These are phyloP conservation scores for Diaporthe sp. DNA, from an alignment of 2,329 filamentous ascomycete genomes.

Conservation along the genomic window DNA sequence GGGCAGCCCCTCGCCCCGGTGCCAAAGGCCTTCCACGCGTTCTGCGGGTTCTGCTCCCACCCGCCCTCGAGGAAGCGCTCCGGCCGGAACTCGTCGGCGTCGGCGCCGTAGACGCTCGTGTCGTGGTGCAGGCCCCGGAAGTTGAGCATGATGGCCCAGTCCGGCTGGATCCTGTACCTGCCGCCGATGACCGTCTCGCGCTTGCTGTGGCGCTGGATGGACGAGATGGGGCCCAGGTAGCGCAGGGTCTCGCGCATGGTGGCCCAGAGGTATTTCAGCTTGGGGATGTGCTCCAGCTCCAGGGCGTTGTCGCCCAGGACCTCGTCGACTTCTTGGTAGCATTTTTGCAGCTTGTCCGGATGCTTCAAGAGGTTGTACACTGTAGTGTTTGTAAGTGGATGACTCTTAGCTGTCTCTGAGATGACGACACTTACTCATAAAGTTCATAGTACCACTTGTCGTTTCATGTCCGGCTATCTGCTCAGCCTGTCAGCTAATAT, in stretches of 20 bases:
- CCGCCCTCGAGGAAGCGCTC: constrained; percentile 43
- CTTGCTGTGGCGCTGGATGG: constrained; percentile 39
- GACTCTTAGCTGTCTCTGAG: not conserved
- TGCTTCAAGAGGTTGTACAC: constrained; percentile 43
- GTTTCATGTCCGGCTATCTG: constrained; percentile 44
- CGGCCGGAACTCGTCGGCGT: constrained; percentile 42
- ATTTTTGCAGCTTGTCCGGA: constrained; percentile 42
- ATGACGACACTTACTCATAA: constrained; percentile 26
- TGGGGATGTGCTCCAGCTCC: constrained; percentile 39
- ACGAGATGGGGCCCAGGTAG: constrained; percentile 40
- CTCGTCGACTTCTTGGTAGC: constrained; percentile 43
- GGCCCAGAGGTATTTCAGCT: constrained; percentile 42
- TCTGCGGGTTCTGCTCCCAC: constrained; percentile 45
- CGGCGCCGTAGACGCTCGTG: constrained; percentile 41
- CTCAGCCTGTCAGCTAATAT: not conserved
- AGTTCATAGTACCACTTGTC: constrained; percentile 42
- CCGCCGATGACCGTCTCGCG: constrained; percentile 39
- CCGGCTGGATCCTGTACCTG: constrained; percentile 41
- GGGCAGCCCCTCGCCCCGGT: constrained; percentile 60
- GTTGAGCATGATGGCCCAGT: constrained; percentile 38
- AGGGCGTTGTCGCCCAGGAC: constrained; percentile 41
- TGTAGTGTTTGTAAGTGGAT: not conserved
- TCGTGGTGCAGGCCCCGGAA: constrained; percentile 43
- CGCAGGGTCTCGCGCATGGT: constrained; percentile 42
- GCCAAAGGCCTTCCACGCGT: constrained; percentile 58